phyloP scores from a whole-genome alignment of 768 basidiomycete species.

The Xerocomellus intermedius region DNA sequence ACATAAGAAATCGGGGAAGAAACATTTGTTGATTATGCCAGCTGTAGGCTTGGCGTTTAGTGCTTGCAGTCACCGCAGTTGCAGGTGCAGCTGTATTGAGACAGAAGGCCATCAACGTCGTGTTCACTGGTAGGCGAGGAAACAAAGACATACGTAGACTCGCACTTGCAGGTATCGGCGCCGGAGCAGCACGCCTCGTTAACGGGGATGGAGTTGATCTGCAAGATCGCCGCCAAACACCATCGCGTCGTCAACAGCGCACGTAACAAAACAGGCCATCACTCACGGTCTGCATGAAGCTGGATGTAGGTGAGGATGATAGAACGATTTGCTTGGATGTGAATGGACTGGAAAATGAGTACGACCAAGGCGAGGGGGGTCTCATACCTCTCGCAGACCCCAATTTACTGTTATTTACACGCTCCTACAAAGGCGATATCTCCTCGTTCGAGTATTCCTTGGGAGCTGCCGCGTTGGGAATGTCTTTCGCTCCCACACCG shows the following conservation, averaged over 20 bases:
- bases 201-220: slow-evolving; percentile 7
- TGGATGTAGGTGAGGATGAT: background rate
- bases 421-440: background rate
- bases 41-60: background rate
- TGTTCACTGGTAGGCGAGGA: background rate
- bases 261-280: background rate
- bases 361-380: background rate
- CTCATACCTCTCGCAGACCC: slow-evolving; percentile 2
- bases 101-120: background rate
- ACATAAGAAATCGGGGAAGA: too few species aligned
- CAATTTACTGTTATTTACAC: slow-evolving; percentile 4
- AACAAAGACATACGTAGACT: background rate
- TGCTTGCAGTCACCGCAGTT: slow-evolving; percentile 17
- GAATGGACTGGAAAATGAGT: background rate
- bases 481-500: background rate
- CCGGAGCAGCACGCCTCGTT: slow-evolving; percentile 17
- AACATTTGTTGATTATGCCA: background rate
- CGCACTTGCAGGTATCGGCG: slow-evolving; percentile 2
- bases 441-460: background rate
- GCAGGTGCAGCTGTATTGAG: slow-evolving; percentile 8
- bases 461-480: too few species aligned
- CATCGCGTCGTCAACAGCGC: background rate
- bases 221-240: background rate
- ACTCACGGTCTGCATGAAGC: slow-evolving; percentile 23
- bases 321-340: background rate